These are phyloP conservation scores for Acidomyces sp. DNA, from an alignment of 495 filamentous ascomycete species.

Conservation along the genomic window DNA sequence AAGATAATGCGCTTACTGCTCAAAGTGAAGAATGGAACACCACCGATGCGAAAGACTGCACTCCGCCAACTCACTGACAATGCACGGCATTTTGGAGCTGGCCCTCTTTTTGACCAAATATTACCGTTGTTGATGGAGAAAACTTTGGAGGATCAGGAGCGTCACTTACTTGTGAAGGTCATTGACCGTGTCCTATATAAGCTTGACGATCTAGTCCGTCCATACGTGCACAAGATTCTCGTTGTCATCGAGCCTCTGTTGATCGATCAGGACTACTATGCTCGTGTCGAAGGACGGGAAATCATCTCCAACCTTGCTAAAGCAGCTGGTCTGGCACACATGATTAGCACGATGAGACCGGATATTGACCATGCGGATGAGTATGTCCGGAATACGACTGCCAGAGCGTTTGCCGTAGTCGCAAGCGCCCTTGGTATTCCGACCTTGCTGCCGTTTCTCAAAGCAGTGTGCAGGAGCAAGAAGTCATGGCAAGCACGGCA, in stretches of 20 bases:
- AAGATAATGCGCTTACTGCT: constrained; percentile 96
- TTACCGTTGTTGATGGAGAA: constrained; percentile 97
- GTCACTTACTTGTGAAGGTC: constrained; percentile 96
- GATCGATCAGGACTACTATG: constrained; percentile 99
- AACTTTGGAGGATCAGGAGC: constrained; percentile 94
- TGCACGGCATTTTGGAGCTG: constrained; percentile 90
- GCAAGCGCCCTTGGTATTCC: constrained; percentile 95
- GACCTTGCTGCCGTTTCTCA: constrained; percentile 83
- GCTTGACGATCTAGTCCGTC: constrained; percentile 89
- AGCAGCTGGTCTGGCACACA: constrained; percentile 91
- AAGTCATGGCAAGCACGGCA: constrained; percentile 98
- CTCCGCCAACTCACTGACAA: constrained; percentile 96
- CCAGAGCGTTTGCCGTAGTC: constrained; percentile 92
- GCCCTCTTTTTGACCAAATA: constrained; percentile 93
- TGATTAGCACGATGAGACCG: constrained; percentile 98
- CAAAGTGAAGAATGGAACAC: constrained; percentile 99
- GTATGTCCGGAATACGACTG: constrained; percentile 98
- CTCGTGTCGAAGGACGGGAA: constrained; percentile 92
- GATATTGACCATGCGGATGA: constrained; percentile 99
- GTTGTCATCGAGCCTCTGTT: constrained; percentile 98
- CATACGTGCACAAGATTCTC: constrained; percentile 94
- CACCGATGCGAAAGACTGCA: constrained; percentile 98
- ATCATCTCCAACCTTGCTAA: constrained; percentile 97
- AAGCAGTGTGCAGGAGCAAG: constrained; percentile 91
- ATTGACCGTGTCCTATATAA: constrained; percentile 98